These are phyloP conservation scores for Pyrus hybrid DNA, from an alignment of 331 rosid species.

Conservation along the genomic window DNA sequence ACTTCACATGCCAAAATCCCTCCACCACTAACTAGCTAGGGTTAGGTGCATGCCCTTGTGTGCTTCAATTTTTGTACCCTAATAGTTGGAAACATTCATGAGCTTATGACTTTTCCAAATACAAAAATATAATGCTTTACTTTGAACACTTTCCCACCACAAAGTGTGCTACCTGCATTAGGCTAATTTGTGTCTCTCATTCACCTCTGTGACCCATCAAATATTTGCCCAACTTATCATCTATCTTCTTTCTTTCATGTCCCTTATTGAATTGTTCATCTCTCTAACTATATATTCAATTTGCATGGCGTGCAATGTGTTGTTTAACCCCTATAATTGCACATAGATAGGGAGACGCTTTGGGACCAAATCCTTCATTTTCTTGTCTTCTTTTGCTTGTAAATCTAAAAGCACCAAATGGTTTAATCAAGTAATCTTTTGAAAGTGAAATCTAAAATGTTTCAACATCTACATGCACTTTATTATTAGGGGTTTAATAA, in stretches of 20 bases:
- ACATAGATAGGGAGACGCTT: not conserved
- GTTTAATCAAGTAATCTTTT: not conserved
- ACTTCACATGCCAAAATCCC: conserved; percentile 33
- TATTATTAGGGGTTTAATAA: not conserved
- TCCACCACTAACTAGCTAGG: conserved; percentile 21
- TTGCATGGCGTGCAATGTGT: not conserved
- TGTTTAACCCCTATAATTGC: not conserved
- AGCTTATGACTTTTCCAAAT: conserved; percentile 4
- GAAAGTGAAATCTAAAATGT: not conserved
- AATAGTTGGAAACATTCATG: not conserved
- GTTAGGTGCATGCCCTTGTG: not conserved
- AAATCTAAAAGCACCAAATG: not conserved
- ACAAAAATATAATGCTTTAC: not conserved
- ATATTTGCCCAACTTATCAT: not conserved
- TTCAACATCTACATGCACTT: not conserved
- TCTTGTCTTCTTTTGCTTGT: not conserved
- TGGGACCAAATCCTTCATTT: not conserved
- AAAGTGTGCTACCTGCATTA: not conserved
- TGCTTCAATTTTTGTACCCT: not conserved
- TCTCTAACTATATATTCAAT: not conserved
- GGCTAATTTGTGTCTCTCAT: conserved; percentile 9
- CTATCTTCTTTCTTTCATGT: not conserved
- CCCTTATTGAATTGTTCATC: not conserved
- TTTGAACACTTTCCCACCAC: not conserved
- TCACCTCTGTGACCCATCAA: conserved; percentile 25